phyloP scores from a whole-genome alignment of 192 early-diverging fungal genomes.

The Coemansia aciculifera region DNA sequence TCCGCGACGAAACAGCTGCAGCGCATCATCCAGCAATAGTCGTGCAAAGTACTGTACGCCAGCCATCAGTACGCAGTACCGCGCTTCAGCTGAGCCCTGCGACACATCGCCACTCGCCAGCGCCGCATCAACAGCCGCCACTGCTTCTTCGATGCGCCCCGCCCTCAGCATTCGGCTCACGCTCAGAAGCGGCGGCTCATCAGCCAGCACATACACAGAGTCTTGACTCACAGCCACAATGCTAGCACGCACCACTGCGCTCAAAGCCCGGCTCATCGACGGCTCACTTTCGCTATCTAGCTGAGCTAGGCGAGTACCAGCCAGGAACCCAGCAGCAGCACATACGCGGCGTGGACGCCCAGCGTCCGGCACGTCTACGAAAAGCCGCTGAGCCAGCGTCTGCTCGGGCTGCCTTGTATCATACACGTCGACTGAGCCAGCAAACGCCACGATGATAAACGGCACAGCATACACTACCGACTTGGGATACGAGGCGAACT shows the following conservation, averaged over 20 bases:
- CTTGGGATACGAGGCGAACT: slow-evolving; percentile 48
- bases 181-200: slow-evolving; percentile 25
- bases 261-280: slow-evolving; percentile 12
- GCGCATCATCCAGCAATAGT: slow-evolving; percentile 44
- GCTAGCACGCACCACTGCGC: background rate
- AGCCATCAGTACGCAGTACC: slow-evolving; percentile 46
- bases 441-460: slow-evolving; percentile 33
- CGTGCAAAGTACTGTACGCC: slow-evolving; percentile 28
- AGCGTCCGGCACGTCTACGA: background rate
- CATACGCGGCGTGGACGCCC: slow-evolving; percentile 19
- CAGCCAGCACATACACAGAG: slow-evolving; percentile 24
- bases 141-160: slow-evolving; percentile 39
- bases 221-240: slow-evolving; percentile 20
- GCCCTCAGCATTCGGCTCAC: slow-evolving; percentile 20
- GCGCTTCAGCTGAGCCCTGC: slow-evolving; percentile 11
- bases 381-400: slow-evolving; percentile 32
- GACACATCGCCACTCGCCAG: slow-evolving; percentile 5
- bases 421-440: slow-evolving; percentile 35
- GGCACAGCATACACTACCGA: slow-evolving; percentile 48
- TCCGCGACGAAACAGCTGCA: slow-evolving; percentile 38
- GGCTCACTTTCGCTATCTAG: slow-evolving; percentile 15
- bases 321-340: slow-evolving; percentile 6
- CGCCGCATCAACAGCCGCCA: slow-evolving; percentile 26
- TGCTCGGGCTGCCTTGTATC: slow-evolving; percentile 40
- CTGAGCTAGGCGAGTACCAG: slow-evolving; percentile 17